phyloP scores from a whole-genome alignment of 1,284 basidiomycete species.

The Marasmius sp. region DNA sequence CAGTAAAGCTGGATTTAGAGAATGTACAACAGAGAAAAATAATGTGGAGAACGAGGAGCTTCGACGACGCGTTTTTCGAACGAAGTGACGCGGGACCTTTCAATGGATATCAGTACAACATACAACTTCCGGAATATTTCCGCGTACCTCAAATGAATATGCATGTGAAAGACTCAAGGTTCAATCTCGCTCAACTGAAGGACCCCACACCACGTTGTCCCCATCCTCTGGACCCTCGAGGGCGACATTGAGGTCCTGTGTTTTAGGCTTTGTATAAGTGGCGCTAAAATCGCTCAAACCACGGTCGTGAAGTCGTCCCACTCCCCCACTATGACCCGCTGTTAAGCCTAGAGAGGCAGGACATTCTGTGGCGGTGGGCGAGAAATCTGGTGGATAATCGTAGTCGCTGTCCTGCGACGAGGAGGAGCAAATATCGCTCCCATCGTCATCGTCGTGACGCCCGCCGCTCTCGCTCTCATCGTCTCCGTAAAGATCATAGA shows the following conservation, averaged over 20 bases:
- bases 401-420: background rate
- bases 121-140: background rate
- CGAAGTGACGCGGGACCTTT: too few relatives aligned
- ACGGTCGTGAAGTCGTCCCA: background rate
- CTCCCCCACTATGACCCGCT: too few relatives aligned
- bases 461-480: background rate
- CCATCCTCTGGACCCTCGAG: background rate
- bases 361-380: background rate
- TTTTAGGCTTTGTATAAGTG: background rate
- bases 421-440: background rate
- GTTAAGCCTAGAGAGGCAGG: background rate
- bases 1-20: too few relatives aligned
- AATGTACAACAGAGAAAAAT: too few relatives aligned
- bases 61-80: too few relatives aligned
- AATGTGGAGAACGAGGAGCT: too few relatives aligned
- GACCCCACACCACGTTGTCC: background rate
- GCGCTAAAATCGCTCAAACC: background rate
- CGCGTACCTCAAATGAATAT: background rate
- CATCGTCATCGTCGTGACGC: background rate
- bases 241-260: background rate
- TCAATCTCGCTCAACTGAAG: background rate
- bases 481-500: constrained; percentile 3
- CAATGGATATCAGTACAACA: background rate
- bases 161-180: background rate
- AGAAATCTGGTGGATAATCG: background rate